Evolutionary conservation across 2,329 filamentous ascomycete species (phyloP).

Genomic region (Xylaria sp.): DNA sequence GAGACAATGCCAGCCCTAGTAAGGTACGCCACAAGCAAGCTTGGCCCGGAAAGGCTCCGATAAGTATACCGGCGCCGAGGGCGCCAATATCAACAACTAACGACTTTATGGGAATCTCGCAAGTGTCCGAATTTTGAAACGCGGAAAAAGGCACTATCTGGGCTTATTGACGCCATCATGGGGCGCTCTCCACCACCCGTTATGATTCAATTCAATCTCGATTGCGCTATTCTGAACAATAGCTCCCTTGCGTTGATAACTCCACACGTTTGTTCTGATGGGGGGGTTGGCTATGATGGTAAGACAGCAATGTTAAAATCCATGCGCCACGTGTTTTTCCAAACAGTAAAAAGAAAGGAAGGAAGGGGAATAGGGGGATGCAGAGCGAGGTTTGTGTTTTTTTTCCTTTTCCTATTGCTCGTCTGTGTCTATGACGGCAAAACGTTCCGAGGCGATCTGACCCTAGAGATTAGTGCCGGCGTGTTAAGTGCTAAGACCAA

Average conservation of each 20-base stretch:
- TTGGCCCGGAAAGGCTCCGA: no score
- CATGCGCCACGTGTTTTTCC: neutral
- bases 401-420: neutral
- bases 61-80: neutral
- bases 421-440: neutral
- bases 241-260: neutral
- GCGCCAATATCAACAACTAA: neutral
- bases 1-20: neutral
- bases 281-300: neutral
- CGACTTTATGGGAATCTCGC: neutral
- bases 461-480: no score
- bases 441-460: neutral
- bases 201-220: neutral
- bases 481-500: neutral
- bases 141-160: neutral
- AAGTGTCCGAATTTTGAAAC: neutral
- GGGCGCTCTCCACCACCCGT: neutral
- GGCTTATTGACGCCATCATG: neutral
- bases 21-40: no score
- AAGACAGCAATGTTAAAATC: neutral
- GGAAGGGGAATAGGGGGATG: no score
- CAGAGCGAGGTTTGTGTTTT: neutral
- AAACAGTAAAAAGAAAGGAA: no score
- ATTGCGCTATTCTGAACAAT: neutral
- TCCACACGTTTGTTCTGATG: neutral